These are phyloP conservation scores for Astrothelium macrocarpum DNA, from an alignment of 495 filamentous ascomycete genomes.

Conservation along the genomic window DNA sequence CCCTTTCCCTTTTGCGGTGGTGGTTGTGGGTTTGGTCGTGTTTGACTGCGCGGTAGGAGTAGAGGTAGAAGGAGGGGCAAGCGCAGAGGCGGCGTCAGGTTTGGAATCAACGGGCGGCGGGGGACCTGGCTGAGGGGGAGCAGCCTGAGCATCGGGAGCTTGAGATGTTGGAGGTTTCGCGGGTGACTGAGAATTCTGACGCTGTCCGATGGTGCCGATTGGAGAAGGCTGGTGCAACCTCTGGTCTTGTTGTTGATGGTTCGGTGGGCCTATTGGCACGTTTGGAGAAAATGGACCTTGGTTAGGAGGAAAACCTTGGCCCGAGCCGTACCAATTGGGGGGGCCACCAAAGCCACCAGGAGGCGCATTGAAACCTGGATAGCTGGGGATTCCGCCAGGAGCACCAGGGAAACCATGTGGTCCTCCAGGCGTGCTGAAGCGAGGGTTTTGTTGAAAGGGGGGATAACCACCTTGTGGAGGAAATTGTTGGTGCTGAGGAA, in stretches of 20 bases:
- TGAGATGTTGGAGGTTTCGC: slow-evolving; percentile 13
- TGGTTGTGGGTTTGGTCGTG: slow-evolving; percentile 38
- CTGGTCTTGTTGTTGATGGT: slow-evolving; percentile 44
- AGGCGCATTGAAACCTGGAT: slow-evolving; percentile 38
- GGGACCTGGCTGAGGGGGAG: slow-evolving; percentile 24
- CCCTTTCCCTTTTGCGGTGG: slow-evolving; percentile 47
- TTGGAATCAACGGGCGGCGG: slow-evolving; percentile 37
- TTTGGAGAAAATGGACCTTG: slow-evolving; percentile 29
- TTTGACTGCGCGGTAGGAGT: slow-evolving; percentile 25
- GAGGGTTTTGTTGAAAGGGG: slow-evolving; percentile 24
- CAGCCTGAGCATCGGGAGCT: slow-evolving; percentile 14
- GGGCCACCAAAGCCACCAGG: slow-evolving; percentile 46
- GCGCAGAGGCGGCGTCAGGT: slow-evolving; percentile 29
- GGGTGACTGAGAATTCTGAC: background rate
- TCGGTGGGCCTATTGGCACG: slow-evolving; percentile 34
- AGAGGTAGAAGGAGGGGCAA: slow-evolving; percentile 25
- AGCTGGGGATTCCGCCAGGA: slow-evolving; percentile 39
- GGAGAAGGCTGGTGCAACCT: slow-evolving; percentile 39
- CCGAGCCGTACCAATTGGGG: slow-evolving; percentile 70
- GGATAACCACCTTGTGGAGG: slow-evolving; percentile 36
- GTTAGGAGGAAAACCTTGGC: slow-evolving; percentile 54
- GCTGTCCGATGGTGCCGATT: slow-evolving; percentile 16
- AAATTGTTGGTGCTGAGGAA: slow-evolving; percentile 36
- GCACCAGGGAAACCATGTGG: slow-evolving; percentile 55
- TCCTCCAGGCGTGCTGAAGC: slow-evolving; percentile 36